These are phyloP conservation scores for Plasmodium adleri DNA, from an alignment of 169 alveolate species.

Conservation along the genomic window DNA sequence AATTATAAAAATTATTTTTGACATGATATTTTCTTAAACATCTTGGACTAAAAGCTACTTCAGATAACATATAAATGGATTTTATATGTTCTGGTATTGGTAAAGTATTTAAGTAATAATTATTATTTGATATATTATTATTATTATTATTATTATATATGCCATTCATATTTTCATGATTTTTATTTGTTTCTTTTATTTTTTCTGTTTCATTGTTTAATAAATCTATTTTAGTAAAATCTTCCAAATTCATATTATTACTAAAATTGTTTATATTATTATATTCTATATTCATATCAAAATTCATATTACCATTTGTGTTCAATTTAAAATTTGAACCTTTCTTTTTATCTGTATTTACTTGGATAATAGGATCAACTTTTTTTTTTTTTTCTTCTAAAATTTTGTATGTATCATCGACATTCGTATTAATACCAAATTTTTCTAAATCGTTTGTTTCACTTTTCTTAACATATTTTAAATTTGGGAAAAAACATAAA, in stretches of 20 bases:
- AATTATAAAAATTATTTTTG: constrained; percentile 73
- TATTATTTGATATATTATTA: background rate
- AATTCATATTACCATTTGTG: background rate
- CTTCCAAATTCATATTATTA: background rate
- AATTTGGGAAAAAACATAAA: constrained; percentile 67
- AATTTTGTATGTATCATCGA: background rate
- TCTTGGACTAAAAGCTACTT: constrained; percentile 68
- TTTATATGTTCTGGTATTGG: constrained; percentile 73
- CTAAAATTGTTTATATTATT: background rate
- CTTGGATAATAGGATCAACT: background rate
- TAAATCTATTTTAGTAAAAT: background rate
- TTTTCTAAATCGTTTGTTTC: constrained; percentile 16
- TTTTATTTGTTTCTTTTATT: background rate
- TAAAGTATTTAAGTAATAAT: constrained; percentile 21
- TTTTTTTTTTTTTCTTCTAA: background rate
- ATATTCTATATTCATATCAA: background rate
- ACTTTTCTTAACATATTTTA: constrained; percentile 58
- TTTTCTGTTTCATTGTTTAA: background rate
- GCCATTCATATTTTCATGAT: background rate
- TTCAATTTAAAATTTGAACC: background rate
- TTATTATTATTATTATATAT: background rate
- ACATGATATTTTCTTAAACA: constrained; percentile 37
- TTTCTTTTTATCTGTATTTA: background rate
- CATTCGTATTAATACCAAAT: background rate
- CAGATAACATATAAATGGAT: constrained; percentile 73